Evolutionary conservation across 306 rosid species (phyloP).

Genomic region (Malus orientalis): DNA sequence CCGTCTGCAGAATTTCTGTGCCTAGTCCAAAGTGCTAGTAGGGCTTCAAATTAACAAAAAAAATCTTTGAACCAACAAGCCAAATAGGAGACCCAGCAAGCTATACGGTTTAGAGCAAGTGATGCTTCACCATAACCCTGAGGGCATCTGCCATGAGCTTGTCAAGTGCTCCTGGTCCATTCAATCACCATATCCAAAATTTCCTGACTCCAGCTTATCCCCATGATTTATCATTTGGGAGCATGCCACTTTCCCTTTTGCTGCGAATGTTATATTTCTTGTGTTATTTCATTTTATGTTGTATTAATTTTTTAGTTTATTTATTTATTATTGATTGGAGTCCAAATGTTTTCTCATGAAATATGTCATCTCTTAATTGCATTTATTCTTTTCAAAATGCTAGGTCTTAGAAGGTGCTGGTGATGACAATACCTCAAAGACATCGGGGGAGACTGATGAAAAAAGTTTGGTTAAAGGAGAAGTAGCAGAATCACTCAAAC

Average conservation of each 20-base stretch:
- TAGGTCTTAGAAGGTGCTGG: constrained; percentile 63
- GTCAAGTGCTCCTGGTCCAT: not conserved
- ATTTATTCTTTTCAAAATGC: constrained; percentile 18
- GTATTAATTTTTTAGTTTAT: not conserved
- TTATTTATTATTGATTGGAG: not conserved
- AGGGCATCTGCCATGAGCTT: constrained; percentile 1
- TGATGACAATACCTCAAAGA: constrained; percentile 46
- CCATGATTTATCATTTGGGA: not conserved
- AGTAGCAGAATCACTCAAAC: constrained; percentile 37
- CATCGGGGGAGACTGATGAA: constrained; percentile 36
- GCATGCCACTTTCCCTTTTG: not conserved
- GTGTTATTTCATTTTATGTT: not conserved
- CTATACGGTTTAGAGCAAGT: not conserved
- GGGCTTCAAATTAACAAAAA: not conserved
- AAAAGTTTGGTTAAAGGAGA: constrained; percentile 40
- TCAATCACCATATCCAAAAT: not conserved
- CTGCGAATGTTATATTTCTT: not conserved
- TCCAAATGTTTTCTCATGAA: not conserved
- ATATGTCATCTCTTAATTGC: not conserved
- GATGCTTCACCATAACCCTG: not conserved
- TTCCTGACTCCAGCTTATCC: not conserved
- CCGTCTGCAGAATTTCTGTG: not conserved
- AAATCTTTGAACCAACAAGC: not conserved
- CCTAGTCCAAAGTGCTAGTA: not conserved
- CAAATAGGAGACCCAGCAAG: not conserved